Base-by-base conservation (phyloP, 2,329 filamentous ascomycete species). In the Trichoderma sp. region DNA sequence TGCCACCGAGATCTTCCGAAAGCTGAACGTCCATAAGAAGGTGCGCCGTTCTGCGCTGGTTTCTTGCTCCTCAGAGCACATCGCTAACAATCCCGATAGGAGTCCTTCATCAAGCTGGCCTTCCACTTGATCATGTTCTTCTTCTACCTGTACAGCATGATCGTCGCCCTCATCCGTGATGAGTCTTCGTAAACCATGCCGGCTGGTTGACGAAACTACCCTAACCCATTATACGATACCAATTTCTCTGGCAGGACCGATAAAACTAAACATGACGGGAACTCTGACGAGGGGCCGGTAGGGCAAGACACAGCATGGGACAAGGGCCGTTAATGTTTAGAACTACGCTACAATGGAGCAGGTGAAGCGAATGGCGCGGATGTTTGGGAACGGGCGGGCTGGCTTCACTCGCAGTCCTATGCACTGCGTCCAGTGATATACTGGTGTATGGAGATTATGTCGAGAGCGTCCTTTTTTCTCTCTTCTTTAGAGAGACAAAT, bases 101-200 rank as follows among this genome's bases (percentile, higher is more conserved):
- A 99, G 90, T 98, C 96, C 0, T 99, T 99, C 83, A 91, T 96
- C 86, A 99, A 99, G 87, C 93, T 99, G 57, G 96, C 95, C 71
- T 99, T 99, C 88, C 96, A 99, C 84, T 87, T 99, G 73, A 83
- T 99, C 85, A 98, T 99, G 94, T 99, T 99, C 90, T 99, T 99
- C 91, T 99, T 98, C 90, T 99, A 99, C 86, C 92, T 99, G 71
- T 97, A 97, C 89, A 97, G 93, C 91, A 97, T 96, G 93, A 96
- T 96, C 77, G 95, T 98, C 75, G 95, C 96, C 76, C 88, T 99
- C 74, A 99, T 99, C 86, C 91, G 92, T 80, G 96, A 98, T 83
- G 96, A 99, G 85, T 90, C 92, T 73, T 89, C 94, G 84, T 97
- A 91, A 91, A 64, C 71, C 70, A n/a, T 47, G 30, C 47, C 55